A percentile compares a stretch with the other conserved stretches of the same genome.
Conservation (phyloP, 2,329 filamentous ascomycete genomes). For the Zopfia rhizophila region DNA sequence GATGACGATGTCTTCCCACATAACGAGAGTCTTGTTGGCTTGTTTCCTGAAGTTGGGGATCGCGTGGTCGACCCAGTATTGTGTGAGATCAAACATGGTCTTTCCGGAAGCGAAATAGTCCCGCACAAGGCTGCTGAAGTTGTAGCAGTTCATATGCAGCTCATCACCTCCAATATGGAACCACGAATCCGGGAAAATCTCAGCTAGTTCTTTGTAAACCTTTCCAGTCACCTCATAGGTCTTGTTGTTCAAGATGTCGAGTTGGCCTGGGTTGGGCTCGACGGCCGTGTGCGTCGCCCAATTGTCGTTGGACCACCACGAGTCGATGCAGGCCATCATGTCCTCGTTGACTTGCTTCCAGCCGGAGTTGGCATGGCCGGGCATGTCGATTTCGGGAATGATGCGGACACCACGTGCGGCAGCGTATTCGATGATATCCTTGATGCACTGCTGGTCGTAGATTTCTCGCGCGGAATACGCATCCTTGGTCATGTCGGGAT, state of each 20-base stretch:
- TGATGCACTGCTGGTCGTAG: slow-evolving; percentile 58
- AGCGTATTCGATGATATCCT: slow-evolving; percentile 60
- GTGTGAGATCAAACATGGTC: slow-evolving; percentile 63
- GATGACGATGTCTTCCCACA: slow-evolving; percentile 67
- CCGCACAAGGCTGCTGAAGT: slow-evolving; percentile 62
- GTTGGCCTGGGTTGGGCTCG: slow-evolving; percentile 66
- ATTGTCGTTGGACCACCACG: slow-evolving; percentile 70
- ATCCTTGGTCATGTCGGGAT: slow-evolving; percentile 64
- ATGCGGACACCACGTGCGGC: slow-evolving; percentile 67
- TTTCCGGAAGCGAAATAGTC: slow-evolving; percentile 63
- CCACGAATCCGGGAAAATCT: slow-evolving; percentile 62
- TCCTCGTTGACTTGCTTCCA: slow-evolving; percentile 67
- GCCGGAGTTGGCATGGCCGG: slow-evolving; percentile 65
- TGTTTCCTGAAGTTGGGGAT: slow-evolving; percentile 61
- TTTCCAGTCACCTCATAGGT: slow-evolving; percentile 65
- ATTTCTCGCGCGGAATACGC: slow-evolving; percentile 63
- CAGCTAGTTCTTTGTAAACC: slow-evolving; percentile 64
- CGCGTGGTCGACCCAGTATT: slow-evolving; percentile 65
- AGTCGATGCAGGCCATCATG: slow-evolving; percentile 66
- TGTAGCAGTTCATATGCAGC: slow-evolving; percentile 67
- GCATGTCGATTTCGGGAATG: slow-evolving; percentile 71
- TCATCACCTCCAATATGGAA: slow-evolving; percentile 68
- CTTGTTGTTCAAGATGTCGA: slow-evolving; percentile 66
- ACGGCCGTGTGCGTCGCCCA: slow-evolving; percentile 66
- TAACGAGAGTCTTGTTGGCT: slow-evolving; percentile 63